These are phyloP conservation scores for Leishmania braziliensis DNA, from an alignment of 208 protist species.

Conservation along the genomic window DNA sequence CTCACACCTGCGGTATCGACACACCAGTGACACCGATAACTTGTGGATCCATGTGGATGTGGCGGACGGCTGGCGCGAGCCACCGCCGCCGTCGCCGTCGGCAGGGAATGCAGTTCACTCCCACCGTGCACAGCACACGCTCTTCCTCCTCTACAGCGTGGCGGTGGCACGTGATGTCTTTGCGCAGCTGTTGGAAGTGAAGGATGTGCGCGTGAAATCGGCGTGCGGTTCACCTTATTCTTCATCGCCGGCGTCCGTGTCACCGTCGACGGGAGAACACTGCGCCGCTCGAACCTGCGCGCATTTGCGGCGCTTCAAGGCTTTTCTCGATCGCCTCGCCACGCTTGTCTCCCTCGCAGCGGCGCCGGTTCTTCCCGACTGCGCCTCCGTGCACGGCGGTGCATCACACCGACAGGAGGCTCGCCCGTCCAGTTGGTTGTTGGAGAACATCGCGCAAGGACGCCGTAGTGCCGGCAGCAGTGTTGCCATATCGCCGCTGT, in stretches of 20 bases:
- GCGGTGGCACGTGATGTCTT: constrained; percentile 9
- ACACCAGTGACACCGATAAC: background rate
- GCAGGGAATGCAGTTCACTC: background rate
- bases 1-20: background rate
- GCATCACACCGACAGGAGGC: constrained; percentile 6
- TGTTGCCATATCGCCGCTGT: background rate
- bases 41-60: constrained; percentile 31
- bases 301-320: constrained; percentile 9
- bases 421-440: constrained; percentile 34
- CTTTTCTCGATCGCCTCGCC: constrained; percentile 12
- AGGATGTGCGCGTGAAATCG: background rate
- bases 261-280: background rate
- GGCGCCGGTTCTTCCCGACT: constrained; percentile 10
- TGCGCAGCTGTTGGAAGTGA: background rate
- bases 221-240: background rate
- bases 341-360: constrained; percentile 5
- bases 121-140: background rate
- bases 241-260: background rate
- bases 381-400: background rate
- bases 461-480: constrained; percentile 11
- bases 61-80: background rate
- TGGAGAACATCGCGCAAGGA: constrained; percentile 30
- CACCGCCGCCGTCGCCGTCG: background rate
- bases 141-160: constrained; percentile 26
- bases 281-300: background rate